Base-by-base conservation (phyloP, 2,329 filamentous ascomycete genomes). In the Massarina eburnea region DNA sequence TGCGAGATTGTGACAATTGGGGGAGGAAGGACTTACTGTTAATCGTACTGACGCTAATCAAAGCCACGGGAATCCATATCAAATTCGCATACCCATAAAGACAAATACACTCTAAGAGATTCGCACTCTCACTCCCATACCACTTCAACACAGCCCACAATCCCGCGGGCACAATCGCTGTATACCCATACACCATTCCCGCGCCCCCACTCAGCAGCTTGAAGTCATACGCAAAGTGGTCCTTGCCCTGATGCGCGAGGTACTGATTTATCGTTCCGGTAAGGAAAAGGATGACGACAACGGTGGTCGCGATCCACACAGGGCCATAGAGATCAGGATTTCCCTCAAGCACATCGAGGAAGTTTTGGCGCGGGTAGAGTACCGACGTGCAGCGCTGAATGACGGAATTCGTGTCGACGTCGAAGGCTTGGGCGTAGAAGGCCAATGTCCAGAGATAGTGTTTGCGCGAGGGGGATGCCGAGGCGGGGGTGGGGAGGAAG, bases 361-460 rank as follows among this genome's bases (percentile, higher is more conserved):
- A 99, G 77, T 96, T 96, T 46, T 86, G 86, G 52, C 90, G 85
- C 36, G 94, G 94, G 72, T 88, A 96, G 30, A 97, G 76, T n/a
- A 92, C 86, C 1, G 91, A 87, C 71, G 85, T 85, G 73, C 94
- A 97, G 56, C 94, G 88, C 63, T 85, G 80, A 45, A 96, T 76
- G 17, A 99, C 91, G 42, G 94, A 89, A 49, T 82, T 85, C 1
- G 94, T 97, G 74, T 99, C 94, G 54, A 99, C 92, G 67, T 99
- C 94, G 75, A 99, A 99, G 82, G 94, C 97, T 75, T 96, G 94
- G 45, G 91, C 84, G 76, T 99, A 99, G 78, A 96, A 99, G 46
- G 84, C 84, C 52, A 97, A 78, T 36, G 85, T 85, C 94, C 94
- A 99, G 54, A 97, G 87, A 76, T 86, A 91, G 64, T 89, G 89